phyloP scores from a whole-genome alignment of 345 rosid genomes.

The thale cress (Arabidopsis thaliana) region DNA sequence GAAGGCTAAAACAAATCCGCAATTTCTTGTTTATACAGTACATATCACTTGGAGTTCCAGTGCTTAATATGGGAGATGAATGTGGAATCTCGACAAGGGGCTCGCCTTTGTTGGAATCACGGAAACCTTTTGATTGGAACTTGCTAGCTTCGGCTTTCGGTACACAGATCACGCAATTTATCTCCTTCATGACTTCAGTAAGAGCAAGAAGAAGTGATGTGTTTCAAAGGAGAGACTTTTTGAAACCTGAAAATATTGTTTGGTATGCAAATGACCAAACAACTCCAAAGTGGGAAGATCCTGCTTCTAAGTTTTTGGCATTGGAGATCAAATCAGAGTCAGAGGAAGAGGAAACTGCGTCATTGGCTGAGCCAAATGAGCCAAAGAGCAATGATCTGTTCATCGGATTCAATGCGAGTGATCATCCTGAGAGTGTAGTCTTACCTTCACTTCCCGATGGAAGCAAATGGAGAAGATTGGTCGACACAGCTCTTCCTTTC shows the following conservation, averaged over 20 bases:
- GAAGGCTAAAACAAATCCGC: conserved; percentile 82
- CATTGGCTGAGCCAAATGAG: conserved; percentile 44
- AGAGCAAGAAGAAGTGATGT: conserved; percentile 72
- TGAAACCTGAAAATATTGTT: conserved; percentile 72
- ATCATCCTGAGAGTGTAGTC: conserved; percentile 49
- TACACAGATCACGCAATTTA: conserved; percentile 66
- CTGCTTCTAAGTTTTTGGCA: conserved; percentile 69
- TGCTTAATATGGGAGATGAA: conserved; percentile 96
- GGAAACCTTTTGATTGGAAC: conserved; percentile 76
- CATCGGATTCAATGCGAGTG: conserved; percentile 70
- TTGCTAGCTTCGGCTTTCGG: conserved; percentile 66
- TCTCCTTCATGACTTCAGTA: conserved; percentile 70
- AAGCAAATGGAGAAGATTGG: conserved; percentile 67
- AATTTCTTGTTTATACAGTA: conserved; percentile 76
- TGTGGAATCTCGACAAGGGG: conserved; percentile 86
- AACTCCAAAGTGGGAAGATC: conserved; percentile 83
- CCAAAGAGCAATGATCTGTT: conserved; percentile 57
- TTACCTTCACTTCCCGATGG: conserved; percentile 66
- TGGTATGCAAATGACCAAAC: conserved; percentile 77
- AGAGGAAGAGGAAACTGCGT: conserved; percentile 41
- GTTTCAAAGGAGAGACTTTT: conserved; percentile 63
- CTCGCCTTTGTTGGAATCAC: conserved; percentile 55
- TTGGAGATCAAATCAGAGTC: conserved; percentile 64
- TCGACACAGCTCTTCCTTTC: conserved; percentile 83
- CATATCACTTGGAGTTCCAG: conserved; percentile 80